Evolutionary conservation across 78 protist species (phyloP).

Genomic region (Paratrimastix pyriformis): DNA sequence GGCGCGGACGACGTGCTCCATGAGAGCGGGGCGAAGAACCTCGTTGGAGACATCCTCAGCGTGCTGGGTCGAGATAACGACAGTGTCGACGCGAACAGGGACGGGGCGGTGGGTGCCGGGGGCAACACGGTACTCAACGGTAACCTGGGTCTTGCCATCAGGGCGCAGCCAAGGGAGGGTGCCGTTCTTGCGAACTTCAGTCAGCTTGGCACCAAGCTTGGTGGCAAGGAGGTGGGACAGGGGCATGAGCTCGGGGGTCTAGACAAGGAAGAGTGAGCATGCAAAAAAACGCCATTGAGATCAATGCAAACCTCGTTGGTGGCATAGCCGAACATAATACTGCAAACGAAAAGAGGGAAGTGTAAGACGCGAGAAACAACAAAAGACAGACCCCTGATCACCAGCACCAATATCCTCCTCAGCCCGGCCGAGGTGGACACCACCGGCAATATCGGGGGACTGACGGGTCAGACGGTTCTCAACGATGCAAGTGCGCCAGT

Average conservation of each 20-base stretch:
- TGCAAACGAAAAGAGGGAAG: constrained; percentile 29
- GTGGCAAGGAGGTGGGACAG: constrained; percentile 84
- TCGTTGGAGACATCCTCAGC: constrained; percentile 78
- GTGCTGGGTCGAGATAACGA: constrained; percentile 98
- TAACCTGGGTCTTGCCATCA: constrained; percentile 97
- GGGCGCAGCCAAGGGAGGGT: constrained; percentile 88
- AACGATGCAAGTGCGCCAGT: constrained; percentile 92
- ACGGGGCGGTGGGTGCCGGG: constrained; percentile 38
- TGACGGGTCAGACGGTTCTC: constrained; percentile 92
- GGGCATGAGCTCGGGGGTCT: constrained; percentile 93
- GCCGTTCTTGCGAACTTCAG: constrained; percentile 83
- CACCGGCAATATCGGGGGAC: constrained; percentile 96
- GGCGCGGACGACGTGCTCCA: constrained; percentile 67
- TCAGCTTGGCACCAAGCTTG: constrained; percentile 64
- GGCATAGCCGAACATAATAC: constrained; percentile 99
- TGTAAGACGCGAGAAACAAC: neutral
- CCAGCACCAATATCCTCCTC: constrained; percentile 96
- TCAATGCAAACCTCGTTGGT: constrained; percentile 52
- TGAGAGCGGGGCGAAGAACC: constrained; percentile 61
- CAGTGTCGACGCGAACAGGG: constrained; percentile 92
- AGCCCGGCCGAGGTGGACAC: constrained; percentile 74
- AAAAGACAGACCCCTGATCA: constrained; percentile 75
- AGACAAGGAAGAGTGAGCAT: neutral
- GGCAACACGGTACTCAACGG: constrained; percentile 84
- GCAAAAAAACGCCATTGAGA: neutral